Conservation (phyloP, 2,329 filamentous ascomycete genomes). For the Talaromyces islandicus region DNA sequence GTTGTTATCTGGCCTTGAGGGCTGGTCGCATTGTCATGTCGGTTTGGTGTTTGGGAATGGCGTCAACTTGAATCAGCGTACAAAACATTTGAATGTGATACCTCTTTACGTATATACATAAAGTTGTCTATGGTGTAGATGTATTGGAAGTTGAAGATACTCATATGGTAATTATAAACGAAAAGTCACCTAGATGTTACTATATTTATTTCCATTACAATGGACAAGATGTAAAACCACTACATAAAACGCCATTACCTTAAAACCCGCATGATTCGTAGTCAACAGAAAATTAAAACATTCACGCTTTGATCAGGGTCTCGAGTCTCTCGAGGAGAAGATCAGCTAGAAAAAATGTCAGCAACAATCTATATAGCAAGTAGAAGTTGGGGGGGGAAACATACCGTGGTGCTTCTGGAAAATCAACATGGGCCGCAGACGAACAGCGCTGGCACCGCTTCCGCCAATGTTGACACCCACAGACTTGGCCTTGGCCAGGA, state of each 20-base stretch:
- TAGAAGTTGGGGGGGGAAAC: slow-evolving; percentile 11
- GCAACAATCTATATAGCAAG: background rate
- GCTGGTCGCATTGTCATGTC: background rate
- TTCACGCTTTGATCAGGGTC: slow-evolving; percentile 55
- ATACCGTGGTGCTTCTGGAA: slow-evolving; percentile 81
- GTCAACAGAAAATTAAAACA: background rate
- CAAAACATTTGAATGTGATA: background rate
- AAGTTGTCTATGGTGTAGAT: no score
- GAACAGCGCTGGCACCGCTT: slow-evolving; percentile 66
- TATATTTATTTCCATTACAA: background rate
- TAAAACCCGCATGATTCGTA: background rate
- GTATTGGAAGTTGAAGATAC: background rate
- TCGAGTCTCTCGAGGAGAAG: slow-evolving; percentile 73
- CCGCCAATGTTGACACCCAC: slow-evolving; percentile 85
- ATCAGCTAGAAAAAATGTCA: slow-evolving; percentile 48
- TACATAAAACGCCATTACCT: background rate
- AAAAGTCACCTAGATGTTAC: background rate
- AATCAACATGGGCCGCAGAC: slow-evolving; percentile 82
- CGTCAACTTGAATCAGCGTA: background rate
- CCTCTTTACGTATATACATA: no score
- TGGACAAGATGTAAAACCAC: background rate
- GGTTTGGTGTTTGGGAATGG: background rate
- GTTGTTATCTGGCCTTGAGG: background rate
- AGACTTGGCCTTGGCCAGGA: slow-evolving; percentile 71
- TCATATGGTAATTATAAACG: background rate